phyloP scores from a whole-genome alignment of 2,329 filamentous ascomycete genomes.

The Harringtonia lauricola region DNA sequence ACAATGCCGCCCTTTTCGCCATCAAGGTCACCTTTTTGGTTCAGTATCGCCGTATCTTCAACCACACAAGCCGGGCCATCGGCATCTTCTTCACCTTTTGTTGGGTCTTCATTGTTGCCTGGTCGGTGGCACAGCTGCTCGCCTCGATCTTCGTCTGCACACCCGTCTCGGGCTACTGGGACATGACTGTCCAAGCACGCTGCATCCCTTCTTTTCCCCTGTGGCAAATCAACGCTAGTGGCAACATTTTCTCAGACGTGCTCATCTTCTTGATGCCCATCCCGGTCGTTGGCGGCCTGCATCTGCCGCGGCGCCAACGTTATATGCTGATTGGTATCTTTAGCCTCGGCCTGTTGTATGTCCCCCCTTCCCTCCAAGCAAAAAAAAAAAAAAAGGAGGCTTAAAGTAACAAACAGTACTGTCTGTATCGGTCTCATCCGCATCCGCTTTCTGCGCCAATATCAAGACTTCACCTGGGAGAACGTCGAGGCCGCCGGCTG shows the following conservation, averaged over 20 bases:
- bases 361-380: neutral
- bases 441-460: conserved; percentile 23
- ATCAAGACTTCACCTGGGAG: conserved; percentile 24
- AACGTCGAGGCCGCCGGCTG: conserved; percentile 24
- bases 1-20: conserved; percentile 22
- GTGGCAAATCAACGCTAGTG: conserved; percentile 24
- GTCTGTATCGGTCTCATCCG: conserved; percentile 27
- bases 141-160: conserved; percentile 23
- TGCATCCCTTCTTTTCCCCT: conserved; percentile 23
- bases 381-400: too few relatives aligned
- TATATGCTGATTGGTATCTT: conserved; percentile 22
- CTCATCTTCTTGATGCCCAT: conserved; percentile 24
- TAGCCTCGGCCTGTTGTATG: conserved; percentile 23
- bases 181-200: conserved; percentile 11
- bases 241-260: conserved; percentile 26
- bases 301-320: conserved; percentile 15
- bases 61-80: conserved; percentile 16
- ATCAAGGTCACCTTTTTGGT: conserved; percentile 25
- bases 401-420: conserved; percentile 11
- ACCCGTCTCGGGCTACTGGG: conserved; percentile 25
- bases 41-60: conserved; percentile 25
- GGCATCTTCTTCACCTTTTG: conserved; percentile 16
- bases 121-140: conserved; percentile 25
- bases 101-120: conserved; percentile 19
- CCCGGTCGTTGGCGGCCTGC: conserved; percentile 17